These are phyloP conservation scores for Conoideocrella luteorostrata DNA, from an alignment of 2,329 filamentous ascomycete genomes.

Conservation along the genomic window DNA sequence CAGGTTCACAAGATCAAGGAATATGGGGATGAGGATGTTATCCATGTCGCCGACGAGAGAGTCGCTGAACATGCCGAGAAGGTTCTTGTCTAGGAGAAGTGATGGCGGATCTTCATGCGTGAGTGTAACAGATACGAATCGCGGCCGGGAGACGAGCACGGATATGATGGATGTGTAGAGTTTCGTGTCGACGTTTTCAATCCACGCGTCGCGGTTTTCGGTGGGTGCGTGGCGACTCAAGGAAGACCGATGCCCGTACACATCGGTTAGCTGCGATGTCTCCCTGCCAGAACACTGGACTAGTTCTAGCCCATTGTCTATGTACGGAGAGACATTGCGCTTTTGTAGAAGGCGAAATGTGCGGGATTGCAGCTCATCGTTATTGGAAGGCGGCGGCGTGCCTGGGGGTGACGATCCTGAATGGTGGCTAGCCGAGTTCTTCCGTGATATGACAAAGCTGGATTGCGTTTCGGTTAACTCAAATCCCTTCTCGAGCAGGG, in stretches of 20 bases:
- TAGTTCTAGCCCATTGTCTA: slow-evolving; percentile 63
- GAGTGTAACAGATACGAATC: slow-evolving; percentile 67
- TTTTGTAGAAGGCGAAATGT: slow-evolving; percentile 82
- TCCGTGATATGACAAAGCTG: slow-evolving; percentile 52
- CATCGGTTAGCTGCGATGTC: slow-evolving; percentile 31
- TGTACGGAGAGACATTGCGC: slow-evolving; percentile 65
- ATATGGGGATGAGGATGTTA: slow-evolving; percentile 74
- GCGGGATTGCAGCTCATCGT: slow-evolving; percentile 72
- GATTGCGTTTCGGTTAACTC: slow-evolving; percentile 70
- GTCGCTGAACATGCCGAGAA: slow-evolving; percentile 61
- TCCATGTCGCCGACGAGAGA: slow-evolving; percentile 70
- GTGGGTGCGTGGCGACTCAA: slow-evolving; percentile 30
- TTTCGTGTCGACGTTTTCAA: slow-evolving; percentile 55
- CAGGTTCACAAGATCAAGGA: slow-evolving; percentile 73
- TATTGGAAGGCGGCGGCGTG: slow-evolving; percentile 70
- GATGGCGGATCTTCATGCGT: slow-evolving; percentile 69
- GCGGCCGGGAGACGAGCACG: slow-evolving; percentile 54
- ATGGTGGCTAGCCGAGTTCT: slow-evolving; percentile 18
- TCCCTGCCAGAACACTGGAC: slow-evolving; percentile 73
- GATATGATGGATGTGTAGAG: slow-evolving; percentile 58
- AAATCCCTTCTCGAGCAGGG: slow-evolving; percentile 74
- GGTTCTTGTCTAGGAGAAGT: slow-evolving; percentile 62
- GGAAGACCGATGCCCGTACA: slow-evolving; percentile 30
- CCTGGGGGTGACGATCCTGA: slow-evolving; percentile 47
- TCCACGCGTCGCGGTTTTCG: slow-evolving; percentile 38